Evolutionary conservation across 495 filamentous ascomycete species (phyloP).

Genomic region (Xylaria flabelliformis): DNA sequence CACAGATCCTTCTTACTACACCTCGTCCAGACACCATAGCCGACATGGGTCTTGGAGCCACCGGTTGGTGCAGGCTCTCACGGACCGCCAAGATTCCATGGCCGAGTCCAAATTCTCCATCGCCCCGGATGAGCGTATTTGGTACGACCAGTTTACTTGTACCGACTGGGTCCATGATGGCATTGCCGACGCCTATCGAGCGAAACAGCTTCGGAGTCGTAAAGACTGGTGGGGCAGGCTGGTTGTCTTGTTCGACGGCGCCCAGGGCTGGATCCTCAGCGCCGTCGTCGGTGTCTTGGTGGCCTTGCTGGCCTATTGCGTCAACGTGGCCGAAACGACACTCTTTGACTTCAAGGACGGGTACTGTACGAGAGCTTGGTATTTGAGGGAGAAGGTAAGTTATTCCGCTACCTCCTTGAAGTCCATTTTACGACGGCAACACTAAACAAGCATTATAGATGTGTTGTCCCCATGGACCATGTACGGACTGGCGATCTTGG

Average conservation of each 20-base stretch:
- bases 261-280: slow-evolving; percentile 94
- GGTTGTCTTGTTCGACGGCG: slow-evolving; percentile 78
- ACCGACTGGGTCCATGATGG: slow-evolving; percentile 99
- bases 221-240: slow-evolving; percentile 86
- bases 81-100: slow-evolving; percentile 56
- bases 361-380: slow-evolving; percentile 77
- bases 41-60: slow-evolving; percentile 67
- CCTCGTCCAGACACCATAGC: slow-evolving; percentile 64
- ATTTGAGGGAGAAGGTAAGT: slow-evolving; percentile 68
- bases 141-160: slow-evolving; percentile 99
- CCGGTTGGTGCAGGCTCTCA: slow-evolving; percentile 58
- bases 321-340: slow-evolving; percentile 82
- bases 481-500: slow-evolving; percentile 80
- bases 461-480: slow-evolving; percentile 76
- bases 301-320: slow-evolving; percentile 83
- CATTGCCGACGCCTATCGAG: slow-evolving; percentile 89
- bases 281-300: slow-evolving; percentile 89
- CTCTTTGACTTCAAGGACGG: slow-evolving; percentile 92
- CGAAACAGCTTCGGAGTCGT: slow-evolving; percentile 78
- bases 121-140: slow-evolving; percentile 83
- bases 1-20: slow-evolving; percentile 34
- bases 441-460: slow-evolving; percentile 39
- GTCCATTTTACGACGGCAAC: not conserved
- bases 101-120: slow-evolving; percentile 65
- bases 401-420: not conserved